A percentile compares a stretch with the other conserved stretches of the same genome.
These are phyloP conservation scores for Luffa acutangula DNA, from an alignment of 306 rosid genomes.

Conservation along the genomic window DNA sequence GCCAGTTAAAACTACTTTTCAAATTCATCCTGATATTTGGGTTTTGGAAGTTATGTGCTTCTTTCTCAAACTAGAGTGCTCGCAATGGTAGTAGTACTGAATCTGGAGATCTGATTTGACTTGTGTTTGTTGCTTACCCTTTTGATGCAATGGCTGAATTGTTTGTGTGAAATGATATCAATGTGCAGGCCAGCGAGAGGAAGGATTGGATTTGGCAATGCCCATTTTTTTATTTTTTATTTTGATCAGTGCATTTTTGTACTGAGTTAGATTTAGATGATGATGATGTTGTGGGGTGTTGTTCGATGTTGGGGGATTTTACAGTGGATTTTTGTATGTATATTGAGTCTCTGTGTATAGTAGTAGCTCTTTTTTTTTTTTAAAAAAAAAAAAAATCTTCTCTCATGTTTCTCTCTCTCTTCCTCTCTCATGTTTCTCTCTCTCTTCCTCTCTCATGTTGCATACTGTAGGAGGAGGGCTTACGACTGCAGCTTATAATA, in stretches of 20 bases:
- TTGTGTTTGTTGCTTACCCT: not conserved
- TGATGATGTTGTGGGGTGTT: constrained; percentile 24
- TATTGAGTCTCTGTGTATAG: constrained; percentile 11
- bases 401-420: not conserved
- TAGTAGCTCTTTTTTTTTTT: not conserved
- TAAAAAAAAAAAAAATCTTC: too few species aligned
- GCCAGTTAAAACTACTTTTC: not conserved
- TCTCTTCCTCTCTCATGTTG: not conserved
- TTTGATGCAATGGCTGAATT: constrained; percentile 9
- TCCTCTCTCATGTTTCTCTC: not conserved
- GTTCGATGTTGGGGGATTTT: constrained; percentile 27
- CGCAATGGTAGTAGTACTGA: not conserved
- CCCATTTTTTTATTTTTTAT: constrained; percentile 69
- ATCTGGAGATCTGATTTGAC: not conserved
- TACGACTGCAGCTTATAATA: not conserved
- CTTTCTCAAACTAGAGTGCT: too few species aligned
- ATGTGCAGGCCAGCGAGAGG: constrained; percentile 70
- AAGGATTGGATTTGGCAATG: constrained; percentile 27
- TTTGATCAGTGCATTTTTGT: constrained; percentile 38
- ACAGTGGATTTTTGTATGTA: constrained; percentile 10
- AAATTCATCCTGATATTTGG: not conserved
- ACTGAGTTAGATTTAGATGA: constrained; percentile 34
- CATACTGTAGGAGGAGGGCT: not conserved
- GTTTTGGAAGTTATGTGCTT: too few species aligned
- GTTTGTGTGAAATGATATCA: constrained; percentile 12